phyloP scores from a whole-genome alignment of 2,329 filamentous ascomycete genomes.

The Diaporthe australafricana region DNA sequence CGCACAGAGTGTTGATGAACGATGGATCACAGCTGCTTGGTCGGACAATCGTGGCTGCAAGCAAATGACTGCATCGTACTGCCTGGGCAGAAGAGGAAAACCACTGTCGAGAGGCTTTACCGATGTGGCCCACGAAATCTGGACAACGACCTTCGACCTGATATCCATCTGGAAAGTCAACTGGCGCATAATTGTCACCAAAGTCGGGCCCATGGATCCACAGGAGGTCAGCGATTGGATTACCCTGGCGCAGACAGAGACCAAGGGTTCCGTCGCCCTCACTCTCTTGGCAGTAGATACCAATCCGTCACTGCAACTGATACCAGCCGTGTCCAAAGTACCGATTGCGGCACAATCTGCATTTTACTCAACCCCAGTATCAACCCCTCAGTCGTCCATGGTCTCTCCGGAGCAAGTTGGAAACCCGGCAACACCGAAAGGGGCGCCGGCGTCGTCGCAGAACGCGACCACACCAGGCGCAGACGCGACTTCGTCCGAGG shows the following conservation, averaged over 20 bases:
- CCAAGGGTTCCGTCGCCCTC: slow-evolving; percentile 62
- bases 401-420: slow-evolving; percentile 71
- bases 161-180: slow-evolving; percentile 77
- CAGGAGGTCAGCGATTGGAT: slow-evolving; percentile 73
- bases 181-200: slow-evolving; percentile 82
- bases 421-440: slow-evolving; percentile 62
- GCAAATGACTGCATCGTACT: slow-evolving; percentile 80
- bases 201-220: slow-evolving; percentile 75
- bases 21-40: slow-evolving; percentile 86
- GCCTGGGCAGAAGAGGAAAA: slow-evolving; percentile 70
- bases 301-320: slow-evolving; percentile 71
- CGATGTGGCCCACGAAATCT: slow-evolving; percentile 80
- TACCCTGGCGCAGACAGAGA: slow-evolving; percentile 63
- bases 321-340: slow-evolving; percentile 66
- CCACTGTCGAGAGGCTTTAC: slow-evolving; percentile 64
- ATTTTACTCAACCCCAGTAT: slow-evolving; percentile 73
- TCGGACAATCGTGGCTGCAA: slow-evolving; percentile 81
- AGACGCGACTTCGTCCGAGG: slow-evolving; percentile 55
- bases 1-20: slow-evolving; percentile 77
- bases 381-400: slow-evolving; percentile 71
- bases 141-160: slow-evolving; percentile 81
- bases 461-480: slow-evolving; percentile 60
- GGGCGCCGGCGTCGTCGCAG: slow-evolving; percentile 46
- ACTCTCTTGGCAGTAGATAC: slow-evolving; percentile 75
- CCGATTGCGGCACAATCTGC: slow-evolving; percentile 56